A percentile compares a stretch with the other conserved stretches of the same genome.
These are phyloP conservation scores for Thecaphora thlaspeos DNA, from an alignment of 1,284 basidiomycete genomes.

Conservation along the genomic window DNA sequence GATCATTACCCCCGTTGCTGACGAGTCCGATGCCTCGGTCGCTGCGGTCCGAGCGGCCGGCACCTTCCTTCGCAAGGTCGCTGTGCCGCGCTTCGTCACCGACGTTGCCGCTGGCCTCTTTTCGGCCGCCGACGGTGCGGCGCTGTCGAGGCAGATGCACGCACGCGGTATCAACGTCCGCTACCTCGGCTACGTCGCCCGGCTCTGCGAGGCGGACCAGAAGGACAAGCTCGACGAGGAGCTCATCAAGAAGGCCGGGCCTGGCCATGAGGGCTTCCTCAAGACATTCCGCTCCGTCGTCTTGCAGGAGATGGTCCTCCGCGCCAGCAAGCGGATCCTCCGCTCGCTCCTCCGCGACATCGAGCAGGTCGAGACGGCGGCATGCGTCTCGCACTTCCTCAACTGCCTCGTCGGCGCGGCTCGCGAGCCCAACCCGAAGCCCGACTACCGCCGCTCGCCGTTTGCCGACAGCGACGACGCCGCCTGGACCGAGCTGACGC, in stretches of 20 bases:
- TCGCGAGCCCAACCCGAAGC: slow-evolving; percentile 59
- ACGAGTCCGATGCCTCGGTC: slow-evolving; percentile 62
- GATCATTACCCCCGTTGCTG: slow-evolving; percentile 51
- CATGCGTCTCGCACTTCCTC: slow-evolving; percentile 63
- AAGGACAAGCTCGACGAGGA: slow-evolving; percentile 56
- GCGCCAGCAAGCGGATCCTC: slow-evolving; percentile 63
- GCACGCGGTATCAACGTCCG: slow-evolving; percentile 65
- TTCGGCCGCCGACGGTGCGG: slow-evolving; percentile 61
- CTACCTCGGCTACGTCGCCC: slow-evolving; percentile 62
- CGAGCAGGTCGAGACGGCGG: slow-evolving; percentile 25
- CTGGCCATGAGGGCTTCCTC: slow-evolving; percentile 48
- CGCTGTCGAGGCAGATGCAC: slow-evolving; percentile 63
- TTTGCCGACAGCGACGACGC: slow-evolving; percentile 25
- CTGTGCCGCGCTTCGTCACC: slow-evolving; percentile 60
- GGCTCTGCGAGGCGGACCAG: slow-evolving; percentile 57
- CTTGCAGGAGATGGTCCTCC: slow-evolving; percentile 64
- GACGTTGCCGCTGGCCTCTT: slow-evolving; percentile 62
- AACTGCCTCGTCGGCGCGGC: slow-evolving; percentile 64
- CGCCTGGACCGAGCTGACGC: slow-evolving; percentile 61
- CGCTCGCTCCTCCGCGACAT: slow-evolving; percentile 55
- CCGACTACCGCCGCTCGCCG: slow-evolving; percentile 37
- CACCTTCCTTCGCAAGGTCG: slow-evolving; percentile 61
- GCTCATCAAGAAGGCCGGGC: slow-evolving; percentile 43
- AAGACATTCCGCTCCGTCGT: slow-evolving; percentile 57
- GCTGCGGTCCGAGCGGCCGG: slow-evolving; percentile 64